Percentiles rank a stretch among this genome's conserved stretches.
Conservation (phyloP, 495 filamentous ascomycete genomes). For the Cercophora scortea region DNA sequence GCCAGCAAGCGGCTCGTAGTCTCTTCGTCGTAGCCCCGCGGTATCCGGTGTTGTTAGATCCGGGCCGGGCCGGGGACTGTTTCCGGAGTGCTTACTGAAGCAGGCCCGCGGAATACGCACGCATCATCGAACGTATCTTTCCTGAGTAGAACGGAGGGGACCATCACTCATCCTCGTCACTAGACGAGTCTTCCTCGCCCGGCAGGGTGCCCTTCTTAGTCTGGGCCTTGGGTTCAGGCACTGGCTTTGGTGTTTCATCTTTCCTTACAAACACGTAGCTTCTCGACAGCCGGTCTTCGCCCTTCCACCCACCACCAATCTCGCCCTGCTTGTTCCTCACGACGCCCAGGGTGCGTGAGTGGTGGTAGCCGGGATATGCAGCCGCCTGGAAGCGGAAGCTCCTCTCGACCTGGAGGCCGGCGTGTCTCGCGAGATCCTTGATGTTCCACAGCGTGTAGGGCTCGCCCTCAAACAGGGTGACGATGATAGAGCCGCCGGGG, state of each 20-base stretch:
- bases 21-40: too few relatives aligned
- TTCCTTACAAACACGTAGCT: constrained; percentile 73
- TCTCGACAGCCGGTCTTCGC: constrained; percentile 65
- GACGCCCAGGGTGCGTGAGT: constrained; percentile 80
- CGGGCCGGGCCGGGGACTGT: too few relatives aligned
- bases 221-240: constrained; percentile 20
- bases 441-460: constrained; percentile 96
- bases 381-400: constrained; percentile 71
- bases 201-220: constrained; percentile 15
- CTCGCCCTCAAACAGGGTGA: constrained; percentile 86
- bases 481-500: constrained; percentile 60
- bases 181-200: not conserved
- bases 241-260: constrained; percentile 31
- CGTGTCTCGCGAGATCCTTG: constrained; percentile 71
- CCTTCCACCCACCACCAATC: constrained; percentile 54
- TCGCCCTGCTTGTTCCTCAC: constrained; percentile 52
- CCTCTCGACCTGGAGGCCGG: constrained; percentile 62
- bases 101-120: too few relatives aligned
- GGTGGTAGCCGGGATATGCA: constrained; percentile 77
- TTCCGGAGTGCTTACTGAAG: too few relatives aligned
- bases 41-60: too few relatives aligned
- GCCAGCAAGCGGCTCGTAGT: too few relatives aligned
- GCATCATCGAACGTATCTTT: too few relatives aligned
- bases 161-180: constrained; percentile 2
- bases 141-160: not conserved